A percentile compares a stretch with the other conserved stretches of the same genome.
These are phyloP conservation scores for Coriaria nepalensis DNA, from an alignment of 306 rosid genomes.

Conservation along the genomic window DNA sequence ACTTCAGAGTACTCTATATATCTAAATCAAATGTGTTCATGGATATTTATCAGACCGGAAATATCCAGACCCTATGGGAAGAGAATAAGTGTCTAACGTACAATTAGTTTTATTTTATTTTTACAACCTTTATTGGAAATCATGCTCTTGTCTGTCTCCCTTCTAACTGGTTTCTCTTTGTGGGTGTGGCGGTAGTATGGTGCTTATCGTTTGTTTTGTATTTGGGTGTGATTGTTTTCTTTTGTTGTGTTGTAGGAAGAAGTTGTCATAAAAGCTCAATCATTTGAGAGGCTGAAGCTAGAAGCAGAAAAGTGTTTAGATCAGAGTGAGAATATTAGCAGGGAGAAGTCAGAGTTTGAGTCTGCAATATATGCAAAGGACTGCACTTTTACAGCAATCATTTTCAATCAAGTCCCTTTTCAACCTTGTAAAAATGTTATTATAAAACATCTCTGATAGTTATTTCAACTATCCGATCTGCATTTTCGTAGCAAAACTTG, in stretches of 20 bases:
- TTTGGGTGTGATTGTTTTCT: not conserved
- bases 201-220: not conserved
- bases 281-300: conserved; percentile 59
- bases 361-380: conserved; percentile 62
- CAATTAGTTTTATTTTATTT: not conserved
- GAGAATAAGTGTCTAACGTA: no score
- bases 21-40: not conserved
- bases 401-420: not conserved
- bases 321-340: conserved; percentile 60
- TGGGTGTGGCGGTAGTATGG: no score
- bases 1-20: no score
- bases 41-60: not conserved
- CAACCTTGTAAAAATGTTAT: not conserved
- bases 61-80: no score
- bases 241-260: conserved; percentile 48
- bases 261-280: conserved; percentile 58
- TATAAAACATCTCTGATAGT: not conserved
- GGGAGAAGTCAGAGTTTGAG: conserved; percentile 69
- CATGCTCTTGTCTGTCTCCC: not conserved
- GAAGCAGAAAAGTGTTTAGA: conserved; percentile 73
- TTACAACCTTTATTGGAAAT: not conserved
- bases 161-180: no score
- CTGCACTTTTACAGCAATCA: not conserved
- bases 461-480: conserved; percentile 19
- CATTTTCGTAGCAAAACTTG: conserved; percentile 29